Conservation (phyloP, 352 stramenopile species). For the Pythium sukuiense region DNA sequence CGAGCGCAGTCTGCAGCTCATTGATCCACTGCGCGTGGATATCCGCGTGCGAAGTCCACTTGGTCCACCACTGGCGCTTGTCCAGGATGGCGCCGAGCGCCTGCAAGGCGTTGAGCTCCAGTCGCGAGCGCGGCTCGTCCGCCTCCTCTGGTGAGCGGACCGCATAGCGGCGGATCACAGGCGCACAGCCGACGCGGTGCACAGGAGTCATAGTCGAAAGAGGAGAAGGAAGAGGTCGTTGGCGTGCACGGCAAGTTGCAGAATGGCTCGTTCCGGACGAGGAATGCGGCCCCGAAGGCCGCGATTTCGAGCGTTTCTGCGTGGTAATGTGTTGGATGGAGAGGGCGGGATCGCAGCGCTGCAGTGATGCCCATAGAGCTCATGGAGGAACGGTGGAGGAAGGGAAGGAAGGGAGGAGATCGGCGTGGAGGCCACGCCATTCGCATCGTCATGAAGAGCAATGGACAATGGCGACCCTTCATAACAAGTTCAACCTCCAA, state of each 20-base stretch:
- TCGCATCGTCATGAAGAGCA: neutral
- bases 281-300: neutral
- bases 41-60: constrained; percentile 31
- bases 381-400: neutral
- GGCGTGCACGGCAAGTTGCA: constrained; percentile 6
- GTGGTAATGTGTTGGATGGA: neutral
- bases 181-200: neutral
- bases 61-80: constrained; percentile 48
- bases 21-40: constrained; percentile 35
- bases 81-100: constrained; percentile 39
- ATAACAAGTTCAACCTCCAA: neutral
- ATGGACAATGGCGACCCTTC: neutral
- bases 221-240: neutral
- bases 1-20: constrained; percentile 35
- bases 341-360: neutral
- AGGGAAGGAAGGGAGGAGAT: neutral
- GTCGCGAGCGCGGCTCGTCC: constrained; percentile 25
- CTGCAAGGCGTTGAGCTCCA: constrained; percentile 37
- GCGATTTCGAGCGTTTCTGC: neutral
- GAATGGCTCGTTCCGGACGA: constrained; percentile 3
- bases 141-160: constrained; percentile 16
- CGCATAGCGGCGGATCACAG: constrained; percentile 11
- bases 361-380: neutral
- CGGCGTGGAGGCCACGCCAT: neutral
- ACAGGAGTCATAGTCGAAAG: neutral